phyloP scores from a whole-genome alignment of 1,284 basidiomycete species.

The Moniliella sp. region DNA sequence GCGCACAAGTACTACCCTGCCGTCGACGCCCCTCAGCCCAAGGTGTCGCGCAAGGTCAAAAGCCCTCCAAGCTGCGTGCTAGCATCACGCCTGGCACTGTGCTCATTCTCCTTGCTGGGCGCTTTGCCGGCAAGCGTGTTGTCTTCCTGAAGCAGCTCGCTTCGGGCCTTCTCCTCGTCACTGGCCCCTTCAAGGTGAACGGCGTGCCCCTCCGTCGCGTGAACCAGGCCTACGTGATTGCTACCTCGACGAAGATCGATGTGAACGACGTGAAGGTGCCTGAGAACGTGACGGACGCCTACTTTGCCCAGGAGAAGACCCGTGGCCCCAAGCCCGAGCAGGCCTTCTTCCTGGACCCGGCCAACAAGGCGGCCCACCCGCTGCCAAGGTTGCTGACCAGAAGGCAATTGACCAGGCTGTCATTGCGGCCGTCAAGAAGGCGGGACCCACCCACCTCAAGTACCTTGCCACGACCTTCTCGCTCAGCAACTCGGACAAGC shows the following conservation, averaged over 20 bases:
- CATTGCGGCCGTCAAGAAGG: slow-evolving; percentile 67
- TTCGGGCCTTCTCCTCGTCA: slow-evolving; percentile 79
- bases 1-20: slow-evolving; percentile 98
- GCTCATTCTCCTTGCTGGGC: slow-evolving; percentile 86
- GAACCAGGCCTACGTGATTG: slow-evolving; percentile 97
- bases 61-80: slow-evolving; percentile 50
- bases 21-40: slow-evolving; percentile 69
- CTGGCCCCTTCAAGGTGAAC: slow-evolving; percentile 94
- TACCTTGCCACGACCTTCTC: slow-evolving; percentile 86
- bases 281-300: slow-evolving; percentile 81
- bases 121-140: slow-evolving; percentile 93
- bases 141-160: slow-evolving; percentile 92
- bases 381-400: slow-evolving; percentile 74
- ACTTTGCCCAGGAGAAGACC: slow-evolving; percentile 44
- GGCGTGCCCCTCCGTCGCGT: slow-evolving; percentile 93
- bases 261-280: slow-evolving; percentile 52
- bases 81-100: slow-evolving; percentile 85
- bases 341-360: slow-evolving; percentile 83
- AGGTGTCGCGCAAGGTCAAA: slow-evolving; percentile 69
- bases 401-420: slow-evolving; percentile 67
- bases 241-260: slow-evolving; percentile 86
- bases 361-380: slow-evolving; percentile 72
- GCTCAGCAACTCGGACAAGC: slow-evolving; percentile 75
- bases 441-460: slow-evolving; percentile 64
- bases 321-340: slow-evolving; percentile 79